phyloP scores from a whole-genome alignment of 2,329 filamentous ascomycete species.

The Trichoderma pleuroti region DNA sequence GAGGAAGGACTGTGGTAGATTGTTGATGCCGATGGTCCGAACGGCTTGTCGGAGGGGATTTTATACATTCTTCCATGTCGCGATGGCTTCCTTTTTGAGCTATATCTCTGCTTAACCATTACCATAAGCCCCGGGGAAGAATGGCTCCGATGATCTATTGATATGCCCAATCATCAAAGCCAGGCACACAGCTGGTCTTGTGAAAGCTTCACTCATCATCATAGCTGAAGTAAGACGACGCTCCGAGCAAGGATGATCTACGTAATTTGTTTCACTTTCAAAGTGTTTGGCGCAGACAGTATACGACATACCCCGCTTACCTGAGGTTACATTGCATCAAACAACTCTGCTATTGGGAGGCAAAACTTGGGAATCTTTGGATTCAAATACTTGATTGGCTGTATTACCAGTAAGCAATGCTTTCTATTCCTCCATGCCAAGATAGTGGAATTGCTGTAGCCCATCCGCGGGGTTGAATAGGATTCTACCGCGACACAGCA shows the following conservation, averaged over 20 bases:
- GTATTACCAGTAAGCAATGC: neutral
- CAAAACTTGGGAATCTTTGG: neutral
- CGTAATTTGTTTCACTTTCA: neutral
- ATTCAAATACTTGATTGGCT: neutral
- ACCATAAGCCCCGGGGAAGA: neutral
- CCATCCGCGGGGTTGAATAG: neutral
- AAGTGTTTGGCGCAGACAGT: neutral
- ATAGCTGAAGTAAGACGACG: neutral
- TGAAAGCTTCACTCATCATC: neutral
- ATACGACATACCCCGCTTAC: neutral
- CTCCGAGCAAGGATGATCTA: neutral
- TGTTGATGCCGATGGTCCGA: neutral
- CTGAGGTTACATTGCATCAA: slow-evolving; percentile 1
- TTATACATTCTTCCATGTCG: neutral
- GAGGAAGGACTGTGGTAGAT: neutral
- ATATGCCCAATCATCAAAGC: neutral
- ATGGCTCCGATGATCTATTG: neutral
- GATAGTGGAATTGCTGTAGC: neutral
- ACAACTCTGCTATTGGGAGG: neutral
- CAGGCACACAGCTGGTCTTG: neutral
- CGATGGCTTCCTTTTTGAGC: neutral
- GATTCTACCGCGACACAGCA: neutral
- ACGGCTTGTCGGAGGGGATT: neutral
- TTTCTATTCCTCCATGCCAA: slow-evolving; percentile 6
- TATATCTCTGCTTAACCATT: neutral